Base-by-base conservation (phyloP, 2,329 filamentous ascomycete genomes). In the Hypoxylon sp. region DNA sequence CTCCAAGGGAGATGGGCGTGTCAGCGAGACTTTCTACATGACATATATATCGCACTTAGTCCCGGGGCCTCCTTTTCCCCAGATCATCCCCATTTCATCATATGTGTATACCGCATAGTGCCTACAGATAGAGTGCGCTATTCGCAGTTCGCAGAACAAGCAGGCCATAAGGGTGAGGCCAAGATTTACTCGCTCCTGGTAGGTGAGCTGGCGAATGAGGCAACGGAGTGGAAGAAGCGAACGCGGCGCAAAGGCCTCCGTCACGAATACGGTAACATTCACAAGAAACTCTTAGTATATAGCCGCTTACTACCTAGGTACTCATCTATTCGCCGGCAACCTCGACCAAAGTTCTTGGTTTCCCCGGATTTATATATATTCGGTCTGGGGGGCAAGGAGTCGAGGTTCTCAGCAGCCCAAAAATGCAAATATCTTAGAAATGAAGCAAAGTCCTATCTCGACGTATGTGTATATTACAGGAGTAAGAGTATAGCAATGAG, bases 181-280 rank as follows among this genome's bases (percentile, higher is more conserved):
- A 25, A 46, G 3, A 57, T 61, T 58, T 48, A 58, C 53, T 47
- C 29, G 30, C 25, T 12, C 4, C 12, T 8, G n/a, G 30, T 30
- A 30, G 7, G n/a, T 4, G 14, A 37, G 8, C 55, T 29, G 16
- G 41, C 58, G 37, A 65, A 69, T 69, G 41, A 58, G 47, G 47
- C 9, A 5, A 39, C 46, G 16, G n/a, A 27, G n/a, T 41, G 5
- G 21, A 27, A 37, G 23, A 57, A 62, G 48, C 57, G 61, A 65
- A 25, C 5, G 51, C 64, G 67, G 64, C 61, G 55, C 54, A 12
- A 61, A 39, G 60, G 32, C 21, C 41, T 69, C 67, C 67, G 67
- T 55, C 9, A 43, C 57, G 27, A 34, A 64, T 62, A 19, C 3
- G 54, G 61, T 14, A 53, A 43, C 11, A 16, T 5, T 5, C 5